Base-by-base conservation (phyloP, 2,329 filamentous ascomycete species). In the Ophiostoma australiae region DNA sequence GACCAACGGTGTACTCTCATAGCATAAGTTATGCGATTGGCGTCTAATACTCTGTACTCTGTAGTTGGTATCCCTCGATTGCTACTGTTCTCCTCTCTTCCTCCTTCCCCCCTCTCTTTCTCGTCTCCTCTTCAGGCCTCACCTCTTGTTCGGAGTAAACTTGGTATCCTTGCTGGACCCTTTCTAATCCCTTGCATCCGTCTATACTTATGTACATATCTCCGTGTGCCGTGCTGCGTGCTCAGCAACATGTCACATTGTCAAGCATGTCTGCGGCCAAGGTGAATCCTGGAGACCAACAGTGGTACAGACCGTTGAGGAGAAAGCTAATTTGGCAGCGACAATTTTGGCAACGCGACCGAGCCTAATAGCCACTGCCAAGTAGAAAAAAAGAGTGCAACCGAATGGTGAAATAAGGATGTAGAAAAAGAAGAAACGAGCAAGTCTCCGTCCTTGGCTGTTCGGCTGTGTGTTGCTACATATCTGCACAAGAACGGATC, bases 171-270 rank as follows among this genome's bases (percentile, higher is more conserved):
- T 20, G 33, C 31, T 65, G 8, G 15, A 65, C n/a, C 61, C 31
- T 65, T 65, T 27, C 55, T 4, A 65, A 65, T 37, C 61, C 23
- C 27, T 63, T 37, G 63, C 63, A 37, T 66, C 63, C 8, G 33
- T 10, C 31, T 41, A 66, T 31, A 31, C 27, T 31, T 31, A 3
- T 41, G 52, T 58, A 58, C n/a, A 58, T 58, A 58, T 63, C 58
- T 63, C 58, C 58, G 58, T 33, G 58, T 66, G 70, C 65, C 41
- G 44, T 70, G 69, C 66, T 67, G 44, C 66, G 37, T 61, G 58
- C 58, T 61, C 58, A 58, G 48, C 23, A 33, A 61, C 23, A 61
- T 61, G 58, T 61, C 58, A 61, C 58, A 61, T 61, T 61, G 27
- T 61, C 58, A 33, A 61, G 58, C 58, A 61, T 33, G 58, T 61